Conservation (phyloP, 2,329 filamentous ascomycete genomes). For the Pseudogymnoascus sp. region DNA sequence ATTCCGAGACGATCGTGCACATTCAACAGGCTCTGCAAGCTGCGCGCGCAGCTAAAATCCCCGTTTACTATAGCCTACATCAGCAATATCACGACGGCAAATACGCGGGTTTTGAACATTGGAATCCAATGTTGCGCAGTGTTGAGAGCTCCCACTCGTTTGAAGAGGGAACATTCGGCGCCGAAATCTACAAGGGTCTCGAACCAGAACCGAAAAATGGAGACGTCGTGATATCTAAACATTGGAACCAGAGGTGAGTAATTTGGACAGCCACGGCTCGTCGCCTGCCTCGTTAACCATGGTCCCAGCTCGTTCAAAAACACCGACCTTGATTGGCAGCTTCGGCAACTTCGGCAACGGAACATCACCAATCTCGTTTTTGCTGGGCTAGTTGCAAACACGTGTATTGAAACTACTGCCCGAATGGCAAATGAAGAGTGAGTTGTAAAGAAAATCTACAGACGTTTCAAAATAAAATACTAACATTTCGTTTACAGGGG, state of each 20-base stretch:
- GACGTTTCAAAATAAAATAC: not conserved
- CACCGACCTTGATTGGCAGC: slow-evolving; percentile 31
- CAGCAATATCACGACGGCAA: slow-evolving; percentile 23
- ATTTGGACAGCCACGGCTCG: not conserved
- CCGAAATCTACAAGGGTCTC: slow-evolving; percentile 25
- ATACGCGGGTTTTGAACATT: slow-evolving; percentile 26
- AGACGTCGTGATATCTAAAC: slow-evolving; percentile 28
- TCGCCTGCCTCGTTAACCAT: not conserved
- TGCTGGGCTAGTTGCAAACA: slow-evolving; percentile 28
- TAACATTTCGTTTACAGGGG: slow-evolving; percentile 17
- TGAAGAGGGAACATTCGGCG: slow-evolving; percentile 27
- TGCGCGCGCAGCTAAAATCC: slow-evolving; percentile 23
- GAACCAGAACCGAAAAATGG: slow-evolving; percentile 25
- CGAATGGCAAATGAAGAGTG: slow-evolving; percentile 29
- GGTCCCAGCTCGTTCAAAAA: slow-evolving; percentile 27
- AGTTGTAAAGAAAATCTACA: slow-evolving; percentile 10
- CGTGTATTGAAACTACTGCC: slow-evolving; percentile 31
- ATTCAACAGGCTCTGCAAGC: slow-evolving; percentile 22
- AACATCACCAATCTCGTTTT: slow-evolving; percentile 29
- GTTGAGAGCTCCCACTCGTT: slow-evolving; percentile 21
- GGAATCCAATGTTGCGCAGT: slow-evolving; percentile 17
- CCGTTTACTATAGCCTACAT: slow-evolving; percentile 32
- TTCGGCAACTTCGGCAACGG: slow-evolving; percentile 28
- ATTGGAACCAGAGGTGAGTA: slow-evolving; percentile 28
- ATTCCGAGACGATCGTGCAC: slow-evolving; percentile 24